Percentiles rank a stretch among this genome's conserved stretches.
Conservation (phyloP, 2,329 filamentous ascomycete genomes). For the Stagonosporopsis cucurbitacearum region DNA sequence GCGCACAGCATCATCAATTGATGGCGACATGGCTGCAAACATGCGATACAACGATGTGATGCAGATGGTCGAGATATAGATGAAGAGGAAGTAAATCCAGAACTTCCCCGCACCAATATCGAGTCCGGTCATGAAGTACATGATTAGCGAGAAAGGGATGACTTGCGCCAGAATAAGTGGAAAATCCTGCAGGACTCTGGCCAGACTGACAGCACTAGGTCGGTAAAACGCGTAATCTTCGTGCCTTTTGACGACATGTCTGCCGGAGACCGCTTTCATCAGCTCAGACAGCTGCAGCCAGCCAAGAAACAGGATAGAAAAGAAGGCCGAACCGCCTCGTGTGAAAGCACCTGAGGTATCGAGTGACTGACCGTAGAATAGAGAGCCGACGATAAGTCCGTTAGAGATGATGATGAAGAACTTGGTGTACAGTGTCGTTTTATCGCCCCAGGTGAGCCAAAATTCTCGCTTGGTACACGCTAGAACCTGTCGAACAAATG, state of each 20-base stretch:
- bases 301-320: constrained; percentile 69
- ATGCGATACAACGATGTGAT: constrained; percentile 70
- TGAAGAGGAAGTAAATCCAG: constrained; percentile 70
- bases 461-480: constrained; percentile 75
- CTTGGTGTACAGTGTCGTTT: constrained; percentile 73
- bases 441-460: constrained; percentile 79
- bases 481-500: constrained; percentile 72
- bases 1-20: constrained; percentile 70
- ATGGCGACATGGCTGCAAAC: constrained; percentile 68
- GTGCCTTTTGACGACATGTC: constrained; percentile 72
- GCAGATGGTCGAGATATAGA: constrained; percentile 67
- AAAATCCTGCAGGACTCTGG: constrained; percentile 67
- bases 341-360: constrained; percentile 68
- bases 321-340: constrained; percentile 69
- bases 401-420: constrained; percentile 79
- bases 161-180: constrained; percentile 66
- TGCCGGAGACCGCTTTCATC: constrained; percentile 76
- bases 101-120: constrained; percentile 67
- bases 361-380: constrained; percentile 73
- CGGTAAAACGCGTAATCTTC: constrained; percentile 73
- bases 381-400: constrained; percentile 75
- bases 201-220: constrained; percentile 69
- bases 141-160: constrained; percentile 64
- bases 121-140: constrained; percentile 70
- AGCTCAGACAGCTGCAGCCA: constrained; percentile 80